These are phyloP conservation scores for Castanea crenata DNA, from an alignment of 306 rosid genomes.

Conservation along the genomic window DNA sequence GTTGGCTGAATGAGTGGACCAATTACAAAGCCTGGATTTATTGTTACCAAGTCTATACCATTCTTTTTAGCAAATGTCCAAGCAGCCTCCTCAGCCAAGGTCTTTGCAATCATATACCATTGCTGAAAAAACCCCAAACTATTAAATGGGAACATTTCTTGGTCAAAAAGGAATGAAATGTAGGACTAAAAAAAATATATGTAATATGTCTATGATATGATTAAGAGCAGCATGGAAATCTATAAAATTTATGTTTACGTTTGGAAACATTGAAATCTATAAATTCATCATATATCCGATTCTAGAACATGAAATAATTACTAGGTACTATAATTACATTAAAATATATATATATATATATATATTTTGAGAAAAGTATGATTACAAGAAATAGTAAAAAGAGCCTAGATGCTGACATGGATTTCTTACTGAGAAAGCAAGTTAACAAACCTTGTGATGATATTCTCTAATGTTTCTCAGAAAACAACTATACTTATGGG, in stretches of 20 bases:
- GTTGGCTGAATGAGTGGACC: constrained; percentile 38
- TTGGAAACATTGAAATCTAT: background rate
- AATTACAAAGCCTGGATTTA: constrained; percentile 21
- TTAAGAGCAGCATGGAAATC: background rate
- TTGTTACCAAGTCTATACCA: constrained; percentile 23
- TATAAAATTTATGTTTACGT: background rate
- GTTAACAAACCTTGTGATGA: too few species aligned
- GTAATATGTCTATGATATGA: background rate
- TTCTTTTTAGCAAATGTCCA: constrained; percentile 29
- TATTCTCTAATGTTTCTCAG: too few species aligned
- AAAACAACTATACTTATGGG: too few species aligned
- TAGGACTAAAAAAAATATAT: too few species aligned
- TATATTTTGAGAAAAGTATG: background rate
- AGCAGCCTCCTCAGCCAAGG: constrained; percentile 40
- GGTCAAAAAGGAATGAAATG: too few species aligned
- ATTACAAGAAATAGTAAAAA: too few species aligned
- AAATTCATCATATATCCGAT: background rate
- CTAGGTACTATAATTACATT: too few species aligned
- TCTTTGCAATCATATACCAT: constrained; percentile 26
- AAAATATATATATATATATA: background rate
- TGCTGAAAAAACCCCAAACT: background rate
- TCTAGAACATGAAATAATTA: background rate
- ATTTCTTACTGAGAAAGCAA: background rate
- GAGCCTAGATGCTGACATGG: background rate
- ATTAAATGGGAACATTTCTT: background rate